phyloP scores from a whole-genome alignment of 225 moss, liverwort and hornwort species.

The Sphagnum tenellum region DNA sequence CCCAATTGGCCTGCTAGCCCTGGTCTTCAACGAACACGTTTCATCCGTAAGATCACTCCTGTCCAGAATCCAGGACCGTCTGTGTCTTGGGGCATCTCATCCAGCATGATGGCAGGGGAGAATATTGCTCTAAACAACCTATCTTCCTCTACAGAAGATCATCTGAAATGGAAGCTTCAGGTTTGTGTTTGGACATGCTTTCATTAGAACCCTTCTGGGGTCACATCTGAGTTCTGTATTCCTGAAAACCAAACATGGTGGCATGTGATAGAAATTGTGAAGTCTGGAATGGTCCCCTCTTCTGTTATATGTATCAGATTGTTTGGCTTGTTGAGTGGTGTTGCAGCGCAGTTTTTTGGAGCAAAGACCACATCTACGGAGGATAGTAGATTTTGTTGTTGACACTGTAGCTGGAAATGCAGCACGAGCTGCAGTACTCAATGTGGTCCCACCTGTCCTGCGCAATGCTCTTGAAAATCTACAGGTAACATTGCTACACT shows the following conservation, averaged over 20 bases:
- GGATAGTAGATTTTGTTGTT: constrained; percentile 65
- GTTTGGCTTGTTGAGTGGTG: neutral
- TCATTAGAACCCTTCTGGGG: no score
- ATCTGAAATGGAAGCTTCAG: constrained; percentile 57
- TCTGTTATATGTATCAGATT: no score
- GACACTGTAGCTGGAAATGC: constrained; percentile 61
- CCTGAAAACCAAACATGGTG: no score
- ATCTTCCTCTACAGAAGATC: constrained; percentile 29
- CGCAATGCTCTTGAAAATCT: constrained; percentile 41
- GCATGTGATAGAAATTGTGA: no score
- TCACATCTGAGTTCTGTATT: no score
- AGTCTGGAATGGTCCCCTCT: no score
- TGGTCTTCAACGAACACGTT: constrained; percentile 32
- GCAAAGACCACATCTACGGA: constrained; percentile 55
- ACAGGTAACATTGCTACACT: constrained; percentile 18
- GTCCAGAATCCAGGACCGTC: constrained; percentile 46
- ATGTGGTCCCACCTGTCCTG: constrained; percentile 43
- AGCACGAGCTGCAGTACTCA: constrained; percentile 51
- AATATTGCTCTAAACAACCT: constrained; percentile 20
- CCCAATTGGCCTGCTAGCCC: constrained; percentile 52
- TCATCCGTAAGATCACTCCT: constrained; percentile 63
- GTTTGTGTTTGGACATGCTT: constrained; percentile 10
- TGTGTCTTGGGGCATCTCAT: constrained; percentile 37
- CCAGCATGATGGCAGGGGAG: constrained; percentile 26
- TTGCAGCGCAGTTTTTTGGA: constrained; percentile 61